phyloP scores from a whole-genome alignment of 2,329 filamentous ascomycete species.

The Arthrobotrys musiformis region DNA sequence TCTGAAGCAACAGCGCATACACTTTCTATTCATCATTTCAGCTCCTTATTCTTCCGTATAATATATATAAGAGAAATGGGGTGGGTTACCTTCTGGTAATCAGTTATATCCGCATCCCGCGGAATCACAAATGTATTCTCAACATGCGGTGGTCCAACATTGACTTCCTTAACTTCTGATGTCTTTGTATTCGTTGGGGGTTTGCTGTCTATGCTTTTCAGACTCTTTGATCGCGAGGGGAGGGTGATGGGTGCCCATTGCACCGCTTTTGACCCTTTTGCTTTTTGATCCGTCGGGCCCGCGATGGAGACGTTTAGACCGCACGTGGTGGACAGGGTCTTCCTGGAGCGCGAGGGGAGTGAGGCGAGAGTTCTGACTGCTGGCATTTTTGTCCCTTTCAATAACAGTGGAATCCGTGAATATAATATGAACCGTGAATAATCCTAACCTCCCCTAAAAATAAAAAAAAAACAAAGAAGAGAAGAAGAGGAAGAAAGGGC shows the following conservation, averaged over 20 bases:
- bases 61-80: background rate
- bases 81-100: slow-evolving; percentile 35
- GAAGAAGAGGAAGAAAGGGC: background rate
- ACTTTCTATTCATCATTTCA: slow-evolving; percentile 64
- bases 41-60: background rate
- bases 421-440: background rate
- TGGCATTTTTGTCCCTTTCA: slow-evolving; percentile 14
- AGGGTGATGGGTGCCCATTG: slow-evolving; percentile 35
- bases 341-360: slow-evolving; percentile 11
- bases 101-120: slow-evolving; percentile 13
- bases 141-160: slow-evolving; percentile 24
- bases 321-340: slow-evolving; percentile 19
- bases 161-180: background rate
- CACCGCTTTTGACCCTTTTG: slow-evolving; percentile 22
- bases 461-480: background rate
- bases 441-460: no score
- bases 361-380: slow-evolving; percentile 38
- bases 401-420: background rate
- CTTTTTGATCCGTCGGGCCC: slow-evolving; percentile 1
- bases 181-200: background rate
- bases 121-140: slow-evolving; percentile 49
- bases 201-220: slow-evolving; percentile 2
- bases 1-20: slow-evolving; percentile 78
- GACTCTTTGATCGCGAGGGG: slow-evolving; percentile 15
- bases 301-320: slow-evolving; percentile 25